Evolutionary conservation across 768 basidiomycete genomes (phyloP).

Genomic region (Collybiopsis confluens): DNA sequence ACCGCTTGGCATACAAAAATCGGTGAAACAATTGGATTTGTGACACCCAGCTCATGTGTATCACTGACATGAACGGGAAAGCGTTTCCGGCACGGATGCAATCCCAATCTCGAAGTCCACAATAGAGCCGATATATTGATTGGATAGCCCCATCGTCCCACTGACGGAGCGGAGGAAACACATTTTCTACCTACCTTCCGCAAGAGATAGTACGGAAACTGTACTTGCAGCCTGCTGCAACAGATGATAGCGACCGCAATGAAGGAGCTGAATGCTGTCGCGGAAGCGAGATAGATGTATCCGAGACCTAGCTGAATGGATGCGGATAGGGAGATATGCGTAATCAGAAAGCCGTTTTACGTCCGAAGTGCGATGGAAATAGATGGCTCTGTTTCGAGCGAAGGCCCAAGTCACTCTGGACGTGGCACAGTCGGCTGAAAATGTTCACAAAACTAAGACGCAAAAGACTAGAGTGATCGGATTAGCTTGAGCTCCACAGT

Average conservation of each 20-base stretch:
- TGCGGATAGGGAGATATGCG: slow-evolving; percentile 57
- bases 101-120: neutral
- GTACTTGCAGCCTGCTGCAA: slow-evolving; percentile 50
- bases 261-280: slow-evolving; percentile 65
- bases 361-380: slow-evolving; percentile 42
- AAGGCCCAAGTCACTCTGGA: slow-evolving; percentile 72
- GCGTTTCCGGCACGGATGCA: neutral
- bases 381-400: slow-evolving; percentile 63
- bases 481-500: slow-evolving; percentile 7
- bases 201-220: slow-evolving; percentile 56
- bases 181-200: slow-evolving; percentile 39
- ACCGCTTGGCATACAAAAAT: no score
- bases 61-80: no score
- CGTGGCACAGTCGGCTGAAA: slow-evolving; percentile 63
- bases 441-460: slow-evolving; percentile 55
- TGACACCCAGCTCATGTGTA: no score
- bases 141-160: slow-evolving; percentile 40
- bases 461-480: slow-evolving; percentile 55
- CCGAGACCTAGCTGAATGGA: slow-evolving; percentile 55
- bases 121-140: slow-evolving; percentile 48
- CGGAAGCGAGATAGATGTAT: slow-evolving; percentile 58
- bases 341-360: slow-evolving; percentile 30
- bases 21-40: no score
- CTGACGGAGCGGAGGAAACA: slow-evolving; percentile 45
- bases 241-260: slow-evolving; percentile 65